Evolutionary conservation across 805 yeast species (phyloP), one percentile per base, ranked within the genome.

Genomic region (Sungouiozyma intestinalis): DNA sequence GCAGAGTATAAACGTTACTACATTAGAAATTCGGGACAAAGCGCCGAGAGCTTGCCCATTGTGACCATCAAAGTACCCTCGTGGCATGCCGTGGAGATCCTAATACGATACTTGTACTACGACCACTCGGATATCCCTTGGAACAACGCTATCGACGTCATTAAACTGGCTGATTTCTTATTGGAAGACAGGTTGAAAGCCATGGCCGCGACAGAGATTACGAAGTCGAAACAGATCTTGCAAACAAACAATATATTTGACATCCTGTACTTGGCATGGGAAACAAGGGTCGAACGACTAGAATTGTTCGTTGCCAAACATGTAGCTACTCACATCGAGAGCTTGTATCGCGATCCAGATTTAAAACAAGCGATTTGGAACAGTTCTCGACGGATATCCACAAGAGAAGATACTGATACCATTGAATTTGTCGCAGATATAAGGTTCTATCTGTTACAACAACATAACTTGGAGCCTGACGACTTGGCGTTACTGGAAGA

Each of bases 401-500:
- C 57, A 14, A 69, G 92, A 54, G 78, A 84, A 49, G 85, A 77
- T 45, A 79, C 83, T 0, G 94, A 84, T 62, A 80, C 90, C 1
- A 80, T 84, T 53, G 94, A 84, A 52, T 64, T 84, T 49, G 67
- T 84, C 20, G 94, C 83, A 59, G 94, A 83, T 62, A 78, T 84
- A 9, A 66, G 87, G 48, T 84, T 71, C 57, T 80, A 77, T 48
- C 58, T 84, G 37, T 42, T 60, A 14, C 48, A 57, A 36, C 58
- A 57, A 38, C 53, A 60, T 40, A 52, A 52, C 7, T 44, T 61
- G 35, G 62, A 58, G 33, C 48, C 50, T 2, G 63, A 48, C 45
- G 62, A 57, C 38, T 36, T 54, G n/a, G 51, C 47, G n/a, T 41
- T 42, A 20, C 46, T 52, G 37, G 54, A 50, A 42, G 45, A 41